A percentile compares a stretch with the other conserved stretches of the same genome.
Conservation (phyloP, 108 stramenopile genomes). For the Pseudonitzschia multistriata region DNA sequence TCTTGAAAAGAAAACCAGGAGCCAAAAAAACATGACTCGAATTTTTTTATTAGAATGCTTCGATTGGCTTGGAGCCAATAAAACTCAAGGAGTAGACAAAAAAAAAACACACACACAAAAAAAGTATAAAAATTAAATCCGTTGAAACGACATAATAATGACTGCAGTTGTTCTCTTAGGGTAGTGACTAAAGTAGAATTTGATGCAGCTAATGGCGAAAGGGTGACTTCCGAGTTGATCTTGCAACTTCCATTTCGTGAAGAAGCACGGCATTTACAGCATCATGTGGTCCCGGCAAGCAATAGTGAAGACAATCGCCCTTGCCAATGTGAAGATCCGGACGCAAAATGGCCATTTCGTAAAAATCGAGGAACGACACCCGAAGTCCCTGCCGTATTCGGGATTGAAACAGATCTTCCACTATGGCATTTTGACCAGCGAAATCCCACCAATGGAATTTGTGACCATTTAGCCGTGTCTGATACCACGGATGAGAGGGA, state of each 20-base stretch:
- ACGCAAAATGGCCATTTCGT: slow-evolving; percentile 15
- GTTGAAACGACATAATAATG: too few relatives aligned
- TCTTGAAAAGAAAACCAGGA: neutral
- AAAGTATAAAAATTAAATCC: neutral
- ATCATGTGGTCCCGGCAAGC: slow-evolving; percentile 12
- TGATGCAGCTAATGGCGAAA: too few relatives aligned
- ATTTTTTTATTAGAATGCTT: neutral
- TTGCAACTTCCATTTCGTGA: slow-evolving; percentile 15
- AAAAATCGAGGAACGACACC: slow-evolving; percentile 15
- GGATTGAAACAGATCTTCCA: slow-evolving; percentile 1
- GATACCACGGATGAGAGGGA: neutral
- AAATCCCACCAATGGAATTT: slow-evolving; percentile 21
- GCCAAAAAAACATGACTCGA: neutral
- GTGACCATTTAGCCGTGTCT: neutral
- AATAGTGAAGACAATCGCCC: slow-evolving; percentile 15
- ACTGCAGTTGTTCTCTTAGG: too few relatives aligned
- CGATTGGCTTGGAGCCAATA: slow-evolving; percentile 7
- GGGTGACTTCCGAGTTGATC: neutral
- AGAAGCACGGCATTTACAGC: slow-evolving; percentile 8
- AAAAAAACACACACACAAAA: neutral
- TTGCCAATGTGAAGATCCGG: slow-evolving; percentile 16
- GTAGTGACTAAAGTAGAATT: too few relatives aligned
- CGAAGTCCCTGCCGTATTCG: neutral
- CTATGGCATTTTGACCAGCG: neutral
- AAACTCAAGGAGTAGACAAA: neutral